A percentile compares a stretch with the other conserved stretches of the same genome.
phyloP scores from a whole-genome alignment of 192 early-diverging fungal genomes.

The Backusella morwellensis region DNA sequence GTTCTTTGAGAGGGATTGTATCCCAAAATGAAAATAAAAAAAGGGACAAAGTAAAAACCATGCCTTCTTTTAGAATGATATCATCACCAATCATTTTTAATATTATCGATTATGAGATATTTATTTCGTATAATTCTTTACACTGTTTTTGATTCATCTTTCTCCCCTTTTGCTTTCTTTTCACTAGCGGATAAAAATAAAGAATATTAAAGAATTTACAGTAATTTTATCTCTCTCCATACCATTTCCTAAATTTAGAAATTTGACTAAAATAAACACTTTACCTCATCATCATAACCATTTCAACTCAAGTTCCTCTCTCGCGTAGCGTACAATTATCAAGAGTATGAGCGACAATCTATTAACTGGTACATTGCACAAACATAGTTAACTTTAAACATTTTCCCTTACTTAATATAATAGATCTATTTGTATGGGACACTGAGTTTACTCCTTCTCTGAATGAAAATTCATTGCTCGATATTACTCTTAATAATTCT shows the following conservation, averaged over 20 bases:
- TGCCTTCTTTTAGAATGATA: neutral
- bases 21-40: neutral
- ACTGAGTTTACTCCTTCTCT: neutral
- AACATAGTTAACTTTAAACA: neutral
- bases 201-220: neutral
- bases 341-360: neutral
- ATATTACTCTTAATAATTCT: neutral
- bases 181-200: neutral
- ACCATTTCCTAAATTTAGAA: neutral
- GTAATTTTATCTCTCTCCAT: neutral
- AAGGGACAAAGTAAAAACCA: neutral
- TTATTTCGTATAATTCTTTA: neutral
- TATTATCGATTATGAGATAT: neutral
- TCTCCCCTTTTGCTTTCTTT: neutral
- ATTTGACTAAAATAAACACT: neutral
- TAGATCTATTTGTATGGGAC: conserved; percentile 3
- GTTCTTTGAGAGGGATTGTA: neutral
- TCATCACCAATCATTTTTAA: neutral
- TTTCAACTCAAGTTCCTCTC: neutral
- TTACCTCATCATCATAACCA: neutral
- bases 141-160: neutral
- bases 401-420: neutral
- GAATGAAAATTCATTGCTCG: neutral
- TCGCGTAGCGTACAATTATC: neutral
- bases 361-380: neutral